Conservation (phyloP, 805 yeast genomes). For the Candida ipomoeae region DNA sequence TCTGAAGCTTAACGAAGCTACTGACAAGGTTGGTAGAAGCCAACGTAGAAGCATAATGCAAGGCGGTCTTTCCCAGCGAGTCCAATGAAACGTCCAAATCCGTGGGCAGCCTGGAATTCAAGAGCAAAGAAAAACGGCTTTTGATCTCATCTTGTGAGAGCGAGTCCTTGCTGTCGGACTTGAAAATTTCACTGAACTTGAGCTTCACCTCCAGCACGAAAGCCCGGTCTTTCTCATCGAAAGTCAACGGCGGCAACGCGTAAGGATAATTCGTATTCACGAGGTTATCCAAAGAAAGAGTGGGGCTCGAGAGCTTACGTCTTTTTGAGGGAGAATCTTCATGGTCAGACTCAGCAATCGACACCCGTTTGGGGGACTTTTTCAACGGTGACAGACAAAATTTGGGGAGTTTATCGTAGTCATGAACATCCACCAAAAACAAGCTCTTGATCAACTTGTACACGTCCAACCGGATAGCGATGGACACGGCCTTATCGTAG, state of each 20-base stretch:
- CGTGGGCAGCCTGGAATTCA: constrained; percentile 12
- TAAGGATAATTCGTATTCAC: constrained; percentile 44
- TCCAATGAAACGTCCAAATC: constrained; percentile 37
- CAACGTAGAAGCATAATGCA: constrained; percentile 41
- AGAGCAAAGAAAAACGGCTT: constrained; percentile 21
- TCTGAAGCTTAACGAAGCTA: constrained; percentile 30
- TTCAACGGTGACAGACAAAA: background rate
- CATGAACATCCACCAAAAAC: constrained; percentile 43
- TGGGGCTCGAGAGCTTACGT: constrained; percentile 16
- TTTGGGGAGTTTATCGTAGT: constrained; percentile 35
- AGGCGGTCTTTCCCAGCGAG: constrained; percentile 37
- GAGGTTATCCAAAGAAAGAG: background rate
- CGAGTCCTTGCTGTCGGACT: constrained; percentile 24
- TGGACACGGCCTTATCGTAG: constrained; percentile 38
- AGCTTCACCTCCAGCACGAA: constrained; percentile 30
- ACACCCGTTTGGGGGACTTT: background rate
- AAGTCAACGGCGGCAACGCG: constrained; percentile 42
- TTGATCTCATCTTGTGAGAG: constrained; percentile 22
- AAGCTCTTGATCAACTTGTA: constrained; percentile 34
- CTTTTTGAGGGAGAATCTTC: constrained; percentile 38
- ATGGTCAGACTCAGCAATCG: constrained; percentile 20
- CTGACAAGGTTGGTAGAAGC: constrained; percentile 35
- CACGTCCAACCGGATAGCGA: constrained; percentile 38
- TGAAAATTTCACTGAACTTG: constrained; percentile 34
- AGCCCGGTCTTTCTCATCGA: constrained; percentile 31